Percentiles rank a stretch among this genome's conserved stretches.
Conservation (phyloP, 169 alveolate genomes). For the Neospora caninum region DNA sequence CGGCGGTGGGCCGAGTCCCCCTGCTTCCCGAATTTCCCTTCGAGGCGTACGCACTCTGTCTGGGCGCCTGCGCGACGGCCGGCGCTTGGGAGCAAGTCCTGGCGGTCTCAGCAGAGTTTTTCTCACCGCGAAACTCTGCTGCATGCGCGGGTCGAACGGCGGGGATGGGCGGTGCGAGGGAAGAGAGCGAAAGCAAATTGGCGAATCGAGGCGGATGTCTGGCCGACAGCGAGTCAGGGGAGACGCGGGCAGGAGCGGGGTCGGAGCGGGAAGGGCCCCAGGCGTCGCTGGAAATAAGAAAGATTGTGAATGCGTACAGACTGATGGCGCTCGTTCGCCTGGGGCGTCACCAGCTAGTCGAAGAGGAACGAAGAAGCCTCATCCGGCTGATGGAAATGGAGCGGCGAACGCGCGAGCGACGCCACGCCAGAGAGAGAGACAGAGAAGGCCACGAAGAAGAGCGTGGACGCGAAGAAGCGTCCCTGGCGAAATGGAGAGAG, state of each 20-base stretch:
- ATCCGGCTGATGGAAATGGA: not conserved
- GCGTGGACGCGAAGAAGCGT: not conserved
- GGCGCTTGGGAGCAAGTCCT: conserved; percentile 8
- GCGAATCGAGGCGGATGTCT: not conserved
- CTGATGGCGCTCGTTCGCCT: not conserved
- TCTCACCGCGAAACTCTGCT: not conserved
- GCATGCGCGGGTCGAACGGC: not conserved
- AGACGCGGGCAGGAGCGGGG: not conserved
- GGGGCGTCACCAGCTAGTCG: not conserved
- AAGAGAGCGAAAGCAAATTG: not conserved
- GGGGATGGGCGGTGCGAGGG: not conserved
- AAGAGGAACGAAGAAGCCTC: not conserved
- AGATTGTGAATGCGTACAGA: not conserved
- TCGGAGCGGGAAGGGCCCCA: not conserved
- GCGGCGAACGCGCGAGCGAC: not conserved
- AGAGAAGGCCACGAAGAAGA: not conserved
- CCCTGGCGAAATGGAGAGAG: not conserved
- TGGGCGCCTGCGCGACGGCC: not conserved
- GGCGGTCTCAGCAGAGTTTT: conserved; percentile 10
- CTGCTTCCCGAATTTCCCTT: conserved; percentile 22
- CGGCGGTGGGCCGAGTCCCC: not conserved
- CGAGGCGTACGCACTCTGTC: not conserved
- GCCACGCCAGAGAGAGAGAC: not conserved
- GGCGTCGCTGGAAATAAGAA: conserved; percentile 6
- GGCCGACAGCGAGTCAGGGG: not conserved